Evolutionary conservation across 371 early-diverging fungal species (phyloP).

Genomic region (Lichtheimia hyalospora): DNA sequence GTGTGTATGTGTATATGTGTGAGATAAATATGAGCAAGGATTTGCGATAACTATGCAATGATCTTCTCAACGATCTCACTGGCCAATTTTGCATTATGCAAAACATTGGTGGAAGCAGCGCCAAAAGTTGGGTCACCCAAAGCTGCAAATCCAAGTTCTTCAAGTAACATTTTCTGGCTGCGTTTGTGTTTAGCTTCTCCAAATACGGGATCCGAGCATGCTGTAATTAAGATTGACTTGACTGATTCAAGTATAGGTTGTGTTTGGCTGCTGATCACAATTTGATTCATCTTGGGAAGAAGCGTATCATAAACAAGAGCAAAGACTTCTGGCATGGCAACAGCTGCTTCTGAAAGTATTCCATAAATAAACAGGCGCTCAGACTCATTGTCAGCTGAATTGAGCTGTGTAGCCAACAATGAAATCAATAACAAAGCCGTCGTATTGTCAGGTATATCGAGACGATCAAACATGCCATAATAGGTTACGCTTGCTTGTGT

Average conservation of each 20-base stretch:
- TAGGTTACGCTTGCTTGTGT: constrained; percentile 44
- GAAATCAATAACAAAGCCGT: constrained; percentile 75
- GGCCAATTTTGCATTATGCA: constrained; percentile 55
- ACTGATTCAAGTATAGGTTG: constrained; percentile 74
- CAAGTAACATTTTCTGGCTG: constrained; percentile 50
- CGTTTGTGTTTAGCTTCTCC: constrained; percentile 45
- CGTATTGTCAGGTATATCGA: constrained; percentile 68
- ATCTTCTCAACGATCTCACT: constrained; percentile 65
- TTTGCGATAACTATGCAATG: constrained; percentile 27
- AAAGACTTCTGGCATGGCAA: constrained; percentile 76
- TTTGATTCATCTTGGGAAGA: constrained; percentile 77
- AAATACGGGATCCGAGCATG: constrained; percentile 66
- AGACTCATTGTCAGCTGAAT: constrained; percentile 81
- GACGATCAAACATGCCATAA: constrained; percentile 65
- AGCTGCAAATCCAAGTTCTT: constrained; percentile 55
- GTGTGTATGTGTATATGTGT: too few species aligned
- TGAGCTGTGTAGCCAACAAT: constrained; percentile 78
- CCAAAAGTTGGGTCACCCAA: constrained; percentile 48
- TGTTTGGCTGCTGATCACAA: constrained; percentile 67
- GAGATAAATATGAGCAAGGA: too few species aligned
- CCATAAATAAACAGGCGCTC: constrained; percentile 85
- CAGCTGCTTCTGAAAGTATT: constrained; percentile 78
- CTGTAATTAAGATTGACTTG: constrained; percentile 75
- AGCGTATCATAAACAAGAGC: constrained; percentile 73
- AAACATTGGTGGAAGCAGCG: constrained; percentile 43